Conservation (phyloP, 306 rosid genomes). For the Begonia peltatifolia region DNA sequence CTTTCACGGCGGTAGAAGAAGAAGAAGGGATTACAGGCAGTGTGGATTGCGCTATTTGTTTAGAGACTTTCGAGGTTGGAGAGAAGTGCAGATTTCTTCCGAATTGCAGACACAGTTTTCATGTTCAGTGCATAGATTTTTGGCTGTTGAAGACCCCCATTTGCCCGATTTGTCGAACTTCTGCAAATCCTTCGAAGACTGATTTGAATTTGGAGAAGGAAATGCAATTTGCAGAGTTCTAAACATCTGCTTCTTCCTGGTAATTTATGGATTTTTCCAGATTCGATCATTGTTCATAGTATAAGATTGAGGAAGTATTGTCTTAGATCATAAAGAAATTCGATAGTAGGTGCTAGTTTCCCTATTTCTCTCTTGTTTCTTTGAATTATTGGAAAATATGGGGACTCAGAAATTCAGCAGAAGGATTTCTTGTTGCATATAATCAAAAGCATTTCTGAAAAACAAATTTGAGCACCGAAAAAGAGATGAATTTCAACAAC, state of each 20-base stretch:
- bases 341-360: not conserved
- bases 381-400: no score
- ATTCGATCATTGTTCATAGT: not conserved
- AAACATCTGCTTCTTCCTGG: not conserved
- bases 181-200: slow-evolving; percentile 11
- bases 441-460: no score
- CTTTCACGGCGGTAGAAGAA: slow-evolving; percentile 9
- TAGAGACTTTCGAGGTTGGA: slow-evolving; percentile 30
- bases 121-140: slow-evolving; percentile 28
- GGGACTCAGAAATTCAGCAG: no score
- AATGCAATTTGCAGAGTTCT: slow-evolving; percentile 1
- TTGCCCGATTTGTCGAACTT: slow-evolving; percentile 35
- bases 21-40: not conserved
- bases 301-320: not conserved
- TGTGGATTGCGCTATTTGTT: slow-evolving; percentile 34
- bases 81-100: slow-evolving; percentile 38
- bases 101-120: slow-evolving; percentile 31
- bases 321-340: not conserved
- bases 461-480: not conserved
- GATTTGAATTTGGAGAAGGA: slow-evolving; percentile 14
- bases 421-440: no score
- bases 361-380: not conserved
- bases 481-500: not conserved
- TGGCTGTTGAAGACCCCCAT: slow-evolving; percentile 30
- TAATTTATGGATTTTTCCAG: no score